A percentile compares a stretch with the other conserved stretches of the same genome.
Conservation (phyloP, 192 early-diverging fungal genomes). For the Dimargaris cristalligena region DNA sequence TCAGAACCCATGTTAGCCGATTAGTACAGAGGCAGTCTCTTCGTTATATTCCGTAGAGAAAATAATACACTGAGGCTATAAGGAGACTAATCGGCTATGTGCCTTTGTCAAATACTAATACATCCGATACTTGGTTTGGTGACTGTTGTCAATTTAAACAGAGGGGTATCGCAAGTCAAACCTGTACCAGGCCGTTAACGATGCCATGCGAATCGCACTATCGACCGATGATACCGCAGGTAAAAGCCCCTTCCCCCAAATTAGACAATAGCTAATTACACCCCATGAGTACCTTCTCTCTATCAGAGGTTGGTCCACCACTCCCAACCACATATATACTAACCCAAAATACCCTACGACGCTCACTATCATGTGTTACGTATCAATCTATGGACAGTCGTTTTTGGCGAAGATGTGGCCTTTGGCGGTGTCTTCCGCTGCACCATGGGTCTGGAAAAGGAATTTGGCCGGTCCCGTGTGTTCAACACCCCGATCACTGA, state of each 20-base stretch:
- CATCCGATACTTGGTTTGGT: background rate
- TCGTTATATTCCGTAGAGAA: constrained; percentile 1
- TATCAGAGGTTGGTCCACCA: background rate
- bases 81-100: background rate
- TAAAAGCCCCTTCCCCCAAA: constrained; percentile 10
- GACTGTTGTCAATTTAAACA: background rate
- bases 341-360: no score
- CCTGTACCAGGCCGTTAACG: constrained; percentile 86
- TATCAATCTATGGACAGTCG: constrained; percentile 25
- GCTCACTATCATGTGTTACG: background rate
- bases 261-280: background rate
- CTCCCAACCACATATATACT: background rate
- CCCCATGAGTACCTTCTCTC: background rate
- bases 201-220: constrained; percentile 78
- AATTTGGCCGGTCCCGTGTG: constrained; percentile 79
- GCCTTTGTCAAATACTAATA: background rate
- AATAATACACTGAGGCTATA: background rate
- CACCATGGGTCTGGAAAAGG: constrained; percentile 76
- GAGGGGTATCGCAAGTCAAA: constrained; percentile 81
- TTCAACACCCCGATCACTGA: constrained; percentile 96
- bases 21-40: background rate
- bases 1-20: background rate
- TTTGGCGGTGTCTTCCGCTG: constrained; percentile 97
- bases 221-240: constrained; percentile 73
- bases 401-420: constrained; percentile 95